Percentiles rank a stretch among this genome's conserved stretches.
Conservation (phyloP, 768 basidiomycete species). For the Kondoa malvinella region DNA sequence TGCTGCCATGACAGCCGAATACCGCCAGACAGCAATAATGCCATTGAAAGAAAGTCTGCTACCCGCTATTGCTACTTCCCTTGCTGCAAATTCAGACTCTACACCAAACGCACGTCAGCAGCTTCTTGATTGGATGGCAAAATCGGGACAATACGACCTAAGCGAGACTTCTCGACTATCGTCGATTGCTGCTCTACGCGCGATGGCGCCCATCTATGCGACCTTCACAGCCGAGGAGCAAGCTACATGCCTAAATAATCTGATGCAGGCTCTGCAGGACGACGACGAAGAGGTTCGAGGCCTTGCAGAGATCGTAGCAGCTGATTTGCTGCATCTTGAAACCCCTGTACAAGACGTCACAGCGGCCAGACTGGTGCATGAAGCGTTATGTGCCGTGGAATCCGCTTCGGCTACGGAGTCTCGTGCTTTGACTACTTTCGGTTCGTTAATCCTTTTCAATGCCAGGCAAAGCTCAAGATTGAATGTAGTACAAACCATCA, state of each 20-base stretch:
- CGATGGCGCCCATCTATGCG: too few relatives aligned
- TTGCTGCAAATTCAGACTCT: not conserved
- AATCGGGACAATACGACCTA: too few relatives aligned
- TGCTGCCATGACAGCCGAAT: too few relatives aligned
- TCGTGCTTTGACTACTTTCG: not conserved
- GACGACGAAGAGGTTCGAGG: constrained; percentile 11
- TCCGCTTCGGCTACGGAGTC: not conserved
- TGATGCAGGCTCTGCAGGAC: constrained; percentile 13
- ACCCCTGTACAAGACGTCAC: not conserved
- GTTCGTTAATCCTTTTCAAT: not conserved
- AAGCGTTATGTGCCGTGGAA: not conserved
- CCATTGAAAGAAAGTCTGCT: not conserved
- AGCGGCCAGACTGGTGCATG: constrained; percentile 4
- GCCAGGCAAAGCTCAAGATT: not conserved
- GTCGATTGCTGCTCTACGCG: too few relatives aligned
- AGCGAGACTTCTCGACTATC: too few relatives aligned
- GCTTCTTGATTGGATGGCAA: too few relatives aligned
- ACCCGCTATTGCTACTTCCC: not conserved
- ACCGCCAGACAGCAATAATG: not conserved
- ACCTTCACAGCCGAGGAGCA: too few relatives aligned
- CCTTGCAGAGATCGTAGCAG: not conserved
- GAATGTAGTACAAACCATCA: not conserved
- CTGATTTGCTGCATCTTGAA: not conserved
- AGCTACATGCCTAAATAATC: not conserved
- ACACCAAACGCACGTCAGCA: too few relatives aligned